phyloP scores from a whole-genome alignment of 192 early-diverging fungal genomes.

The Rhizophagus prolifer region DNA sequence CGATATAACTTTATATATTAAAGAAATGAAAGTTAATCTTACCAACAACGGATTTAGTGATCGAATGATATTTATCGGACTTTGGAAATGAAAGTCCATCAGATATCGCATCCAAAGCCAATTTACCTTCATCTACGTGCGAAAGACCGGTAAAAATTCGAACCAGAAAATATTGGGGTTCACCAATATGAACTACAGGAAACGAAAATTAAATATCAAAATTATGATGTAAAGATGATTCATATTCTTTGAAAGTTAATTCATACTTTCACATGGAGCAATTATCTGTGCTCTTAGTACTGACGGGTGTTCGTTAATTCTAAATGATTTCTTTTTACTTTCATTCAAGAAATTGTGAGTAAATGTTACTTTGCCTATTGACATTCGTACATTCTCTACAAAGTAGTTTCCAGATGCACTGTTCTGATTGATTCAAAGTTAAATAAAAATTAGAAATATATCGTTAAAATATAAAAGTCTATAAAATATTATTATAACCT shows the following conservation, averaged over 20 bases:
- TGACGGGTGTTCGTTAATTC: slow-evolving; percentile 47
- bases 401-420: slow-evolving; percentile 63
- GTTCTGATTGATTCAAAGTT: slow-evolving; percentile 33
- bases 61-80: slow-evolving; percentile 11
- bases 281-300: slow-evolving; percentile 38
- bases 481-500: slow-evolving; percentile 1
- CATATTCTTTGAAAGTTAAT: slow-evolving; percentile 13
- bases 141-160: slow-evolving; percentile 29
- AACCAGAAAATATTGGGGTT: slow-evolving; percentile 42
- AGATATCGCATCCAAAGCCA: slow-evolving; percentile 36
- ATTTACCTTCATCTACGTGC: slow-evolving; percentile 27
- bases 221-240: neutral
- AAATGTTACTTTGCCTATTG: slow-evolving; percentile 60
- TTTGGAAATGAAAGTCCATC: slow-evolving; percentile 38
- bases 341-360: slow-evolving; percentile 52
- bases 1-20: neutral
- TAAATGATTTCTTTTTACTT: slow-evolving; percentile 48
- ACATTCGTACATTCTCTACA: slow-evolving; percentile 50
- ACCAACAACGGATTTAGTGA: slow-evolving; percentile 28
- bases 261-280: slow-evolving; percentile 36
- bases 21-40: neutral
- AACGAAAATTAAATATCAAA: neutral
- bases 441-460: slow-evolving; percentile 1
- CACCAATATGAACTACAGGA: slow-evolving; percentile 39
- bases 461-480: neutral